Conservation (phyloP, 306 rosid genomes). For the Glycine tomentella region DNA sequence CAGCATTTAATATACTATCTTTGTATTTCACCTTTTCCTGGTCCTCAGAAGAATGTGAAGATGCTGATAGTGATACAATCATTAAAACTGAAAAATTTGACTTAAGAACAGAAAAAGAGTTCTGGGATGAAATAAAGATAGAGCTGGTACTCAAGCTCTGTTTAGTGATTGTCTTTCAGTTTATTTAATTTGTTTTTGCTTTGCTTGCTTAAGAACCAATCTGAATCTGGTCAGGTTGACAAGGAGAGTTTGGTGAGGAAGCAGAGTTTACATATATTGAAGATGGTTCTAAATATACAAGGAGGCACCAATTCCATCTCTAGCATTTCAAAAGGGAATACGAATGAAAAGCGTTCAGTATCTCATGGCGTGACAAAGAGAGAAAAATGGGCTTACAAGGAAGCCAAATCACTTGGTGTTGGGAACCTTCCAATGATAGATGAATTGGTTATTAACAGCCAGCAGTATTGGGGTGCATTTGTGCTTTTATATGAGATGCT, state of each 20-base stretch:
- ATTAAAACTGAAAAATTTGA: slow-evolving; percentile 56
- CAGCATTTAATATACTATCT: slow-evolving; percentile 81
- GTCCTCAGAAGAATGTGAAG: slow-evolving; percentile 57
- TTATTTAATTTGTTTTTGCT: slow-evolving; percentile 38
- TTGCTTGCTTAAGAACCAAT: slow-evolving; percentile 43
- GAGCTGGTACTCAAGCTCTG: slow-evolving; percentile 76
- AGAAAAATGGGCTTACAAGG: slow-evolving; percentile 85
- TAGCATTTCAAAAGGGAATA: slow-evolving; percentile 46
- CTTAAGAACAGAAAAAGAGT: slow-evolving; percentile 74
- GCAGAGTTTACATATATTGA: slow-evolving; percentile 81
- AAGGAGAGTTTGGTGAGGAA: slow-evolving; percentile 86
- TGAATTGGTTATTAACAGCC: slow-evolving; percentile 56
- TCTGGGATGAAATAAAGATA: slow-evolving; percentile 83
- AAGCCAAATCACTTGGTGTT: slow-evolving; percentile 90
- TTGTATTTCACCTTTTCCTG: slow-evolving; percentile 72
- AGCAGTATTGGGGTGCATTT: slow-evolving; percentile 87
- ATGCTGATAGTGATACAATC: slow-evolving; percentile 51
- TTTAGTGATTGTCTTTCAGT: slow-evolving; percentile 40
- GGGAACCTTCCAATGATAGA: slow-evolving; percentile 62
- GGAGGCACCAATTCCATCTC: slow-evolving; percentile 52
- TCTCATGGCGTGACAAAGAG: slow-evolving; percentile 72
- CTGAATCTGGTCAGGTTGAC: slow-evolving; percentile 71
- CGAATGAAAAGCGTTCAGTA: slow-evolving; percentile 43
- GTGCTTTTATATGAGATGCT: slow-evolving; percentile 94
- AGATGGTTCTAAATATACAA: slow-evolving; percentile 57